phyloP scores from a whole-genome alignment of 2,329 filamentous ascomycete species.

The Raffaelea albimanens region DNA sequence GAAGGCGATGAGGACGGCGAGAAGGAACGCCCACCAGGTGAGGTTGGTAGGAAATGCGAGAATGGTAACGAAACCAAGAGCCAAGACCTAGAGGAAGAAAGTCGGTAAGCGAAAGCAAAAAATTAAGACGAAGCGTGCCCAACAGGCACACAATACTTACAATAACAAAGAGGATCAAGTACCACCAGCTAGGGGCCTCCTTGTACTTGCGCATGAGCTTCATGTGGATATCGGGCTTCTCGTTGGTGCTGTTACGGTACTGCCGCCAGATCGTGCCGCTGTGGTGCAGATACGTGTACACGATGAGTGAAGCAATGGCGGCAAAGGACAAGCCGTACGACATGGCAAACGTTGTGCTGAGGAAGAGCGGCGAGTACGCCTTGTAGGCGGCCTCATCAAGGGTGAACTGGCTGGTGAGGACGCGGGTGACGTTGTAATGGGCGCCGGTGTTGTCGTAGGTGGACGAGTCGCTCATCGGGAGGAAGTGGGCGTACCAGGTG shows the following conservation, averaged over 20 bases:
- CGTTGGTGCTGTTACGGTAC: conserved; percentile 46
- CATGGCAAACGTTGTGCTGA: conserved; percentile 63
- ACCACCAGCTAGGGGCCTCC: conserved; percentile 57
- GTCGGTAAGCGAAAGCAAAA: too few species aligned
- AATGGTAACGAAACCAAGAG: conserved; percentile 43
- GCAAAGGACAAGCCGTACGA: conserved; percentile 66
- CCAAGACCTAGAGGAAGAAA: conserved; percentile 31
- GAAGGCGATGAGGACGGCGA: conserved; percentile 55
- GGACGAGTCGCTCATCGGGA: conserved; percentile 60
- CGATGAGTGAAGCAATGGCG: conserved; percentile 57
- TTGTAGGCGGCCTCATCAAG: conserved; percentile 56
- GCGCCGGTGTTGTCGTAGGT: conserved; percentile 64
- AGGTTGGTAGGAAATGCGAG: conserved; percentile 57
- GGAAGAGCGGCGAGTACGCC: conserved; percentile 57
- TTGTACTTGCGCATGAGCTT: conserved; percentile 54
- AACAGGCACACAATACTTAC: conserved; percentile 26
- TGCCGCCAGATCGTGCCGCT: conserved; percentile 57
- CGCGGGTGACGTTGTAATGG: conserved; percentile 53
- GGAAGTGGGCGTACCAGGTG: conserved; percentile 52
- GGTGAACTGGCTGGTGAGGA: conserved; percentile 52
- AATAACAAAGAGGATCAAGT: conserved; percentile 44
- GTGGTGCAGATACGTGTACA: conserved; percentile 59
- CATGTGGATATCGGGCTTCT: conserved; percentile 56
- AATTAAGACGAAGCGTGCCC: not conserved
- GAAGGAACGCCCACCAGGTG: conserved; percentile 62